Conservation (phyloP, 805 yeast genomes). For the Tetrapisispora fleetii region DNA sequence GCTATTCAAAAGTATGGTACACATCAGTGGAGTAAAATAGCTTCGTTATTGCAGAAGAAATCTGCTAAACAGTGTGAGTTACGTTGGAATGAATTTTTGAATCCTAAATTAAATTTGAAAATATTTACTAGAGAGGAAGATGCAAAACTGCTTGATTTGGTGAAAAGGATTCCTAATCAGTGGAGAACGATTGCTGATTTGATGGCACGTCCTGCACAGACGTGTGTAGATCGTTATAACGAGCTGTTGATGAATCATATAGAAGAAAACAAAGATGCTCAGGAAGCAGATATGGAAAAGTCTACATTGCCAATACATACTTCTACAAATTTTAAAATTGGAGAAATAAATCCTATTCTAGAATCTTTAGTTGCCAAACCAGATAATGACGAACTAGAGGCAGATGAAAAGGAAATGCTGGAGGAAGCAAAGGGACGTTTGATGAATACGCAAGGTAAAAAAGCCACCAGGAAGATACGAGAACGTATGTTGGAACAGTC, state of each 20-base stretch:
- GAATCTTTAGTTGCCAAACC: conserved; percentile 78
- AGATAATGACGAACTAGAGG: conserved; percentile 69
- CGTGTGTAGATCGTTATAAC: conserved; percentile 80
- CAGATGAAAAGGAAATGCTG: conserved; percentile 84
- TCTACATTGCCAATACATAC: conserved; percentile 31
- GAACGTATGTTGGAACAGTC: conserved; percentile 78
- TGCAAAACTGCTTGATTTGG: conserved; percentile 53
- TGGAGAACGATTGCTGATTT: conserved; percentile 87
- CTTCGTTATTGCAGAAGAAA: conserved; percentile 75
- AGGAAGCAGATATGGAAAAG: conserved; percentile 2
- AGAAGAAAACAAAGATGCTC: conserved; percentile 31
- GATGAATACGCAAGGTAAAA: conserved; percentile 88
- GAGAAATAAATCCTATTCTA: conserved; percentile 58
- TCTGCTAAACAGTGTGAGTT: conserved; percentile 88
- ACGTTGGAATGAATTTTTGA: conserved; percentile 83
- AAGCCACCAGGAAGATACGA: conserved; percentile 81
- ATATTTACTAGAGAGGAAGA: conserved; percentile 77
- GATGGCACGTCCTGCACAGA: conserved; percentile 76
- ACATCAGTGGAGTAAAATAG: conserved; percentile 89
- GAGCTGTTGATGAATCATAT: conserved; percentile 42
- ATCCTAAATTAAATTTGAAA: conserved; percentile 54
- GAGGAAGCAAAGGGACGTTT: conserved; percentile 90
- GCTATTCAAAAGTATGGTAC: conserved; percentile 90
- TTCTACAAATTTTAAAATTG: conserved; percentile 30
- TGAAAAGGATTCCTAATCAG: conserved; percentile 73